phyloP scores from a whole-genome alignment of 73 alveolate species.

The Diophrys appendiculata region DNA sequence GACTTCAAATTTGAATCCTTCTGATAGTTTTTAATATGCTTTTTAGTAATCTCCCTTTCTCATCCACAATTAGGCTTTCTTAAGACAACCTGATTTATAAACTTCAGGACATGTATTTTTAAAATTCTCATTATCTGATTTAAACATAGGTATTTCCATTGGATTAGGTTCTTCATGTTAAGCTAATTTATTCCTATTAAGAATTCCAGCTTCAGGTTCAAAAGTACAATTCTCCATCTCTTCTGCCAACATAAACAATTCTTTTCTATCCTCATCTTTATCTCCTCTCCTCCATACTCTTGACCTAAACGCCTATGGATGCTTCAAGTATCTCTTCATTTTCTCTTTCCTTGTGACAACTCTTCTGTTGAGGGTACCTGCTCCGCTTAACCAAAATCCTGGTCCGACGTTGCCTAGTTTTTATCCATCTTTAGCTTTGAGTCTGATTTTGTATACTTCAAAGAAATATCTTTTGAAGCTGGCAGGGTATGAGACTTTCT shows the following conservation, averaged over 20 bases:
- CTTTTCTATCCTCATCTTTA: constrained; percentile 31
- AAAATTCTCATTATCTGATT: constrained; percentile 35
- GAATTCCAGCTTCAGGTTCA: constrained; percentile 86
- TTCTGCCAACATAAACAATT: constrained; percentile 86
- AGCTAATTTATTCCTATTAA: neutral
- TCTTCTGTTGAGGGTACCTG: neutral
- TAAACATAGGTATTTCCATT: neutral
- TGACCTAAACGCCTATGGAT: constrained; percentile 8
- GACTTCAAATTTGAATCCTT: constrained; percentile 77
- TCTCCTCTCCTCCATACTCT: constrained; percentile 38
- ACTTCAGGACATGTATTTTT: constrained; percentile 70
- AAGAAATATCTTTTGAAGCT: constrained; percentile 75
- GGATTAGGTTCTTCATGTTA: neutral
- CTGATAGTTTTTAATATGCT: constrained; percentile 55
- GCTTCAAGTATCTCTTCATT: constrained; percentile 15
- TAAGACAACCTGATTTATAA: constrained; percentile 80
- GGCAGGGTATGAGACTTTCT: constrained; percentile 68
- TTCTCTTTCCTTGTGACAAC: neutral
- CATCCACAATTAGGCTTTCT: constrained; percentile 67
- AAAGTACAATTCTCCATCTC: constrained; percentile 95
- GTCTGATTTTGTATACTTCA: constrained; percentile 26
- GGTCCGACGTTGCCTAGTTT: too few relatives aligned
- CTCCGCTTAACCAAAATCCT: neutral
- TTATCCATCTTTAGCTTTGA: too few relatives aligned
- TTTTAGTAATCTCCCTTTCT: constrained; percentile 72